Evolutionary conservation across 75 land plant species (phyloP), one percentile per base, ranked within the genome.

Genomic region (Ceratopteris richardii): DNA sequence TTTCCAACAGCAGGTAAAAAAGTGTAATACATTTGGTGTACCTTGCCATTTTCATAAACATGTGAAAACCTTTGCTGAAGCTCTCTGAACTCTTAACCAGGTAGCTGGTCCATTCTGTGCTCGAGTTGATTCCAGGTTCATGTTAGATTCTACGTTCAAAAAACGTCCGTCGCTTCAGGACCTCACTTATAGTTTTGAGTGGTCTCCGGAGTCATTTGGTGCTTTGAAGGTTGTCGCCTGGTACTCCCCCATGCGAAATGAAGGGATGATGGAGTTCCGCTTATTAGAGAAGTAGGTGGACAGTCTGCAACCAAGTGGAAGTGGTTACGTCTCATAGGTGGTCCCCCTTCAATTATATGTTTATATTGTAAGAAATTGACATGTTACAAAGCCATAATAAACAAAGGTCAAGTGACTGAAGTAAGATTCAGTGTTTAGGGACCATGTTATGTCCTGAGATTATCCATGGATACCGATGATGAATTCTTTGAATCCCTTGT

Each of bases 261-360:
- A 88, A 41, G 94, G 83, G 12, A 84, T 88, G 94, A 54, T 86
- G 25, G 94, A 88, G 65, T 51, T 88, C 30, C 94, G 94, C 19
- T 40, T 82, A 0, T 77, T 72, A 47, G 88, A 88, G 27, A 63
- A 61, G 56, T 70, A 44, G 37, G 9, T 9, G 9, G n/a, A n/a
- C n/a, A n/a, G n/a, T n/a, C n/a, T n/a, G n/a, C n/a, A n/a, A n/a
- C n/a, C n/a, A n/a, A n/a, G n/a, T n/a, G n/a, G n/a, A n/a, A n/a
- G n/a, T n/a, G n/a, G n/a, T n/a, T n/a, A n/a, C n/a, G n/a, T n/a
- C n/a, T n/a, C n/a, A n/a, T n/a, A n/a, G n/a, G n/a, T n/a, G n/a
- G n/a, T n/a, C n/a, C n/a, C n/a, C n/a, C n/a, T n/a, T n/a, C n/a
- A n/a, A n/a, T n/a, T n/a, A n/a, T n/a, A n/a, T n/a, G n/a, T n/a